These are phyloP conservation scores for Angomonas deanei DNA, from an alignment of 208 protist genomes.

Conservation along the genomic window DNA sequence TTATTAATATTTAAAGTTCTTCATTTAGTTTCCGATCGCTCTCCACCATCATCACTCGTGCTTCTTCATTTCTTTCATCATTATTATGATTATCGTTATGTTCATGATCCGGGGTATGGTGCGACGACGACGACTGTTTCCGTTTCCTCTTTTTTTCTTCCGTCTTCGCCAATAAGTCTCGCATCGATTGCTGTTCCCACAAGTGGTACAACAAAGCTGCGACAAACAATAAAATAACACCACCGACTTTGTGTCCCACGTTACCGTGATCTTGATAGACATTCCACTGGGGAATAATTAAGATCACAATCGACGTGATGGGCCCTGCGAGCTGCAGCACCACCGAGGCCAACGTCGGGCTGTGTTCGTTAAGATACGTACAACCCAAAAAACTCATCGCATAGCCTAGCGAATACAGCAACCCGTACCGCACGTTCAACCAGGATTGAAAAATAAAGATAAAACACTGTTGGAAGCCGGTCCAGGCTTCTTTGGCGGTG, in stretches of 20 bases:
- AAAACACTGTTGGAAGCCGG: constrained; percentile 38
- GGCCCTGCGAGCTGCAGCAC: constrained; percentile 74
- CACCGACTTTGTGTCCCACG: constrained; percentile 63
- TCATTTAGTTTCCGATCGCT: too few relatives aligned
- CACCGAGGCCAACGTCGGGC: constrained; percentile 74
- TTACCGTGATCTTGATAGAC: constrained; percentile 53
- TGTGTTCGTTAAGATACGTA: constrained; percentile 79
- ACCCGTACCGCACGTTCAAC: constrained; percentile 53
- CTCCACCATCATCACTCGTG: too few relatives aligned
- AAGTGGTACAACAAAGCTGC: constrained; percentile 68
- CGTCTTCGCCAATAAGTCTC: constrained; percentile 3
- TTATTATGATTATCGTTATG: constrained; percentile 4
- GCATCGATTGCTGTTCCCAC: constrained; percentile 66
- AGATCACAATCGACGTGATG: constrained; percentile 63
- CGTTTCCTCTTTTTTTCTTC: background rate
- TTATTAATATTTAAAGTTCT: too few relatives aligned
- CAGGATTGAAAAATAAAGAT: constrained; percentile 64
- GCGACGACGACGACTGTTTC: background rate
- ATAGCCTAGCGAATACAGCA: constrained; percentile 65
- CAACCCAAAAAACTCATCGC: constrained; percentile 79
- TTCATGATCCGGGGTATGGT: background rate
- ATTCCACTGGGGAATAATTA: constrained; percentile 77
- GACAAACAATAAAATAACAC: constrained; percentile 54
- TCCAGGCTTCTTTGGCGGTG: constrained; percentile 33
- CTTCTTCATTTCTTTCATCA: background rate